These are phyloP conservation scores for Clarireedia paspali DNA, from an alignment of 2,329 filamentous ascomycete genomes.

Conservation along the genomic window DNA sequence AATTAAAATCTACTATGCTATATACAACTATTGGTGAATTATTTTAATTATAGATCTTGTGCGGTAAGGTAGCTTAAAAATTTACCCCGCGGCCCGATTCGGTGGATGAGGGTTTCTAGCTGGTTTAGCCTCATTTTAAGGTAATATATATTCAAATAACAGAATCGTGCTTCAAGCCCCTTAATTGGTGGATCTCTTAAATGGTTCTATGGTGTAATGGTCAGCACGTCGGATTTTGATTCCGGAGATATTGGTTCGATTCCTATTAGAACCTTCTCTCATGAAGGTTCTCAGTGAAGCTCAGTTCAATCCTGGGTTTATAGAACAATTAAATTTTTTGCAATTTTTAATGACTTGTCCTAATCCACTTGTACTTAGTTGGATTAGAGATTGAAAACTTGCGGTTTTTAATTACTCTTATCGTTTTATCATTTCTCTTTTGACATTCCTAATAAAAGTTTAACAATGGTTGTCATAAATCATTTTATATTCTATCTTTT, in stretches of 20 bases:
- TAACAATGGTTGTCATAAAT: background rate
- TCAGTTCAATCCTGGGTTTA: slow-evolving; percentile 1
- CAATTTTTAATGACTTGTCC: background rate
- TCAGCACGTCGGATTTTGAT: slow-evolving; percentile 2
- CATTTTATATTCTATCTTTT: background rate
- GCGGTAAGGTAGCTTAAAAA: too few species aligned
- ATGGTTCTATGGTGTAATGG: slow-evolving; percentile 9
- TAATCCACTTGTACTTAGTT: too few species aligned
- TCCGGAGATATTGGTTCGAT: slow-evolving; percentile 10
- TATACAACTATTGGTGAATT: too few species aligned
- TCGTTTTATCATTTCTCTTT: background rate
- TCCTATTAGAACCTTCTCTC: slow-evolving; percentile 9
- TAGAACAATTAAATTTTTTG: background rate
- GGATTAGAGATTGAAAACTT: too few species aligned
- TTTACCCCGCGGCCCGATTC: background rate
- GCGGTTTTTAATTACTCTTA: too few species aligned
- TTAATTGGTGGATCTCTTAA: background rate
- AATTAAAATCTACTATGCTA: too few species aligned
- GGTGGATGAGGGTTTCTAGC: background rate
- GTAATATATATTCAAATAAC: background rate
- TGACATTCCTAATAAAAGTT: background rate
- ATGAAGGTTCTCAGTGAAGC: slow-evolving; percentile 1
- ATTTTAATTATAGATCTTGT: too few species aligned
- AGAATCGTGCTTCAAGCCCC: background rate
- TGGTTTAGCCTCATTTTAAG: background rate